Evolutionary conservation across 257 asterid genomes (phyloP).

Genomic region (Gentiana macrophylla): DNA sequence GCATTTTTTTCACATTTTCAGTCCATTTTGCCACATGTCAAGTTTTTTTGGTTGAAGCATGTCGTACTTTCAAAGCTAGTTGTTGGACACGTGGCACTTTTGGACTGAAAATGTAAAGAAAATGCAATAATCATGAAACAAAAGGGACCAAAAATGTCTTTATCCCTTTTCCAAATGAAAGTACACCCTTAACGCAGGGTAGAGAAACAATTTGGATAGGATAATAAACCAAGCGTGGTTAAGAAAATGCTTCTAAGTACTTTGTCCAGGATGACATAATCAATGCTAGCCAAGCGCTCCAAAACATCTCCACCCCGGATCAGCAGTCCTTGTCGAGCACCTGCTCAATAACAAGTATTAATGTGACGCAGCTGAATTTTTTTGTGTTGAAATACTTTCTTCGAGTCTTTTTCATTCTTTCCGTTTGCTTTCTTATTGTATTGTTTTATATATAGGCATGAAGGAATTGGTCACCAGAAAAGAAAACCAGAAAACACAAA

Average conservation of each 20-base stretch:
- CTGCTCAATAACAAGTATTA: constrained; percentile 22
- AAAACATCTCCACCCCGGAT: constrained; percentile 96
- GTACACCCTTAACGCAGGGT: too few species aligned
- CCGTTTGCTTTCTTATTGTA: not conserved
- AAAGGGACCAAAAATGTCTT: too few species aligned
- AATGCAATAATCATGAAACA: too few species aligned
- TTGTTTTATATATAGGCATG: too few species aligned
- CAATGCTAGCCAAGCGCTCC: constrained; percentile 82
- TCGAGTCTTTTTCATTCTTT: not conserved
- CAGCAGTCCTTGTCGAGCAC: constrained; percentile 93
- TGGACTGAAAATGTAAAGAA: too few species aligned
- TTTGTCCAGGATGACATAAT: constrained; percentile 71
- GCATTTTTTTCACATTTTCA: too few species aligned
- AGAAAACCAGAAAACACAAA: constrained; percentile 5
- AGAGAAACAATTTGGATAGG: too few species aligned
- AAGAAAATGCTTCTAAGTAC: constrained; percentile 22
- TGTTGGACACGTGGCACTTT: too few species aligned
- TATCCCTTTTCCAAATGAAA: too few species aligned
- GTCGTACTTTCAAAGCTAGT: too few species aligned
- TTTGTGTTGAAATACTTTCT: not conserved
- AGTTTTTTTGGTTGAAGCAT: too few species aligned
- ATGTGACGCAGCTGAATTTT: not conserved
- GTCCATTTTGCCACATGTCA: too few species aligned
- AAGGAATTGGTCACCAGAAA: not conserved
- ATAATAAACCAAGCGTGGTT: not conserved